phyloP scores from a whole-genome alignment of 352 stramenopile species.

The Phytophthora citricola region DNA sequence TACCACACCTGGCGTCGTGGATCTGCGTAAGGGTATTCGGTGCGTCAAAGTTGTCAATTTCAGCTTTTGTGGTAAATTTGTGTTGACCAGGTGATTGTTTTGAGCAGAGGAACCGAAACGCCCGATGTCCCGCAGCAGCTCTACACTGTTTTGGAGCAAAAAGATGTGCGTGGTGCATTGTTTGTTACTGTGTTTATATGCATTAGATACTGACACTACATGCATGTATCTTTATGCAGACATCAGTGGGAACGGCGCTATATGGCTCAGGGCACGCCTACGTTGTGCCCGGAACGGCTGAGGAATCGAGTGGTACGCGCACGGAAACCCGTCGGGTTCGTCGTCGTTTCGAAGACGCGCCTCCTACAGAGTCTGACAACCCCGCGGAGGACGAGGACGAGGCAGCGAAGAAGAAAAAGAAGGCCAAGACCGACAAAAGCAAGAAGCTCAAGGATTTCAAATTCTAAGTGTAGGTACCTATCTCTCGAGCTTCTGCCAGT shows the following conservation, averaged over 20 bases:
- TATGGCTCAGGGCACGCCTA: constrained; percentile 83
- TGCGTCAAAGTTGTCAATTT: constrained; percentile 21
- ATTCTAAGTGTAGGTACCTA: constrained; percentile 60
- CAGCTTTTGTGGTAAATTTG: neutral
- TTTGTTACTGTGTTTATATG: neutral
- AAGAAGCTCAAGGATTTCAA: constrained; percentile 90
- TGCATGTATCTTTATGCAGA: constrained; percentile 35
- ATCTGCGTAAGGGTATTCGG: constrained; percentile 82
- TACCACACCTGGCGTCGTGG: constrained; percentile 72
- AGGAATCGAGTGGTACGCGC: constrained; percentile 42
- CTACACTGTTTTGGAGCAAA: constrained; percentile 82
- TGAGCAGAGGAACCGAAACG: constrained; percentile 59
- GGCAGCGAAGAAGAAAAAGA: constrained; percentile 73
- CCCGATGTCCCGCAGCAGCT: constrained; percentile 71
- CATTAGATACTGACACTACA: neutral
- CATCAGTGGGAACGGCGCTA: constrained; percentile 71
- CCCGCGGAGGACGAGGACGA: constrained; percentile 62
- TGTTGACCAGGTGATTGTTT: constrained; percentile 10
- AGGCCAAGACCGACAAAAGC: constrained; percentile 76
- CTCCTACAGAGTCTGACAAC: constrained; percentile 35
- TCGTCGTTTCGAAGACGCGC: constrained; percentile 75
- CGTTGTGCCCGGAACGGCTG: constrained; percentile 55
- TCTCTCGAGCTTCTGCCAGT: constrained; percentile 27
- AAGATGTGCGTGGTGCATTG: constrained; percentile 49
- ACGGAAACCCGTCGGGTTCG: constrained; percentile 64